Evolutionary conservation across 352 stramenopile species (phyloP), one percentile per base, ranked within the genome.

Genomic region (Pythium sp.): DNA sequence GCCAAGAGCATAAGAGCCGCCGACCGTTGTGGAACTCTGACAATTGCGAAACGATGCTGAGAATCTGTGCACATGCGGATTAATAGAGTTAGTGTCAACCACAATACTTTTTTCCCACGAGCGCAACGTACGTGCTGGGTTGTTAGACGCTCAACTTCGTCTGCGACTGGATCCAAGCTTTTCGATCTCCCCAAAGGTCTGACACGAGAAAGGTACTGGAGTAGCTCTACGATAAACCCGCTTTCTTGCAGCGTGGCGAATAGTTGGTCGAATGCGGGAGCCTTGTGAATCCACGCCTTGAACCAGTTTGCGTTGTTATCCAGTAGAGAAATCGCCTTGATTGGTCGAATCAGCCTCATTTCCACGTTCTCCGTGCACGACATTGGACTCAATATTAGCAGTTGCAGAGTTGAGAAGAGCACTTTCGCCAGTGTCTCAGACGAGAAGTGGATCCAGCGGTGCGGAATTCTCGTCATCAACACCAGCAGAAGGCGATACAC

Each of bases 371-470:
- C 66, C 18, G 75, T 61, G 5, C n/a, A 46, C 38, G 38, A 20
- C 15, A 57, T 71, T 12, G 79, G 77, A 53, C 84, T 75, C 59
- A 81, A 69, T 9, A 72, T 72, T 0, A 92, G 65, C 22, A 90
- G 59, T n/a, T 73, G 56, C 49, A 89, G 74, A 2, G 82, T 87
- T 24, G 74, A 71, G 18, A 75, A 67, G 14, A 86, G 65, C 20
- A 86, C 24, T 47, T 70, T 65, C 28, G 79, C 79, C 5, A 92
- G 64, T 46, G 34, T 61, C 43, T 91, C 84, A 0, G 67, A 1
- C 6, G 81, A 68, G 41, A 88, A 80, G 65, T 92, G 80, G 22
- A 88, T 76, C 84, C 84, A 92, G 58, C 91, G 78, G 15, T 70
- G 68, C 14, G 74, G 72, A 0, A 81, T 38, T 32, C 64, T 71